Evolutionary conservation across 305 asterid species (phyloP), one percentile per base, ranked within the genome.

Genomic region (Fraxinus dipetala): DNA sequence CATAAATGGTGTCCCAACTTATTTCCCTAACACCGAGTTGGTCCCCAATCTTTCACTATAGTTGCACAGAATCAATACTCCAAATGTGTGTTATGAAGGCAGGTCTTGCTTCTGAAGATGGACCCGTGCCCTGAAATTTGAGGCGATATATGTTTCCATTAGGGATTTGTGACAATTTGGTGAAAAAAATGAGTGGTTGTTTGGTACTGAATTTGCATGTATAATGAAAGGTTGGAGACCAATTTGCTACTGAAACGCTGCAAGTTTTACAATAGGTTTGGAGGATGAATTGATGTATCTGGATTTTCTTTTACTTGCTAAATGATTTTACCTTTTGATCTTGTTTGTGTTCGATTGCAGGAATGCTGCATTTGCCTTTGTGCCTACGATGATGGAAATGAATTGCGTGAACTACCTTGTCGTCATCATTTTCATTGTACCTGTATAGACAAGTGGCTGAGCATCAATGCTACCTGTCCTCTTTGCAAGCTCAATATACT

Each of bases 361-460:
- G 99, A 95, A 89, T 95, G 99, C 75, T 95, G 99, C 85, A 91
- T 95, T 72, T 95, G 99, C 92, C 91, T 95, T 20, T 87, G 97
- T 78, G 70, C 94, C 26, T 95, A 93, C 11, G 97, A 95, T 5
- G 98, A 95, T 82, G 99, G 98, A 80, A 83, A 87, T 24, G 99
- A 95, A 85, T 87, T 95, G 75, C 98, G 98, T n/a, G 95, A 95
- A 83, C 96, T 95, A 82, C 99, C 98, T 6, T 93, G 99, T 75
- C 96, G 90, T 10, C 99, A 95, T 89, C 97, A 95, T 85, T 95
- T 95, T 61, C 99, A 95, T 82, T 78, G 92, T 1, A 85, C 89
- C 70, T 95, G 99, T 93, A 90, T 95, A 75, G 99, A 95, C 89
- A 95, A 93, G 90, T 95, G 98, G 99, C 70, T 95, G 84, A 94